Percentiles rank a stretch among this genome's conserved stretches.
These are phyloP conservation scores for Ogataea corticis DNA, from an alignment of 805 yeast genomes.

Conservation along the genomic window DNA sequence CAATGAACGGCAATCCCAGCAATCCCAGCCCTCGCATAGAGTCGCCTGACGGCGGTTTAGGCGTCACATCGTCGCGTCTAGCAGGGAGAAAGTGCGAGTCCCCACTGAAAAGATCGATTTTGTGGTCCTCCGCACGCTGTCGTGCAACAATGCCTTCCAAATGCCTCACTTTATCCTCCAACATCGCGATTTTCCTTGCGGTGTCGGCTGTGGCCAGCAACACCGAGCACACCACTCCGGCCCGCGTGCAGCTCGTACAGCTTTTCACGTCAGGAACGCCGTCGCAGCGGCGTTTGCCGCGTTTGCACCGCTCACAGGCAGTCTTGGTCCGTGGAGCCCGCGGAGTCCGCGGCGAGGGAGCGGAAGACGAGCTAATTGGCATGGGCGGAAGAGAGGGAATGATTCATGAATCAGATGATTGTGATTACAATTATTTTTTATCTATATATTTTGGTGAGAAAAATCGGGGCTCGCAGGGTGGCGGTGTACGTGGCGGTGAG, in stretches of 20 bases:
- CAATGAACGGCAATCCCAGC: conserved; percentile 16
- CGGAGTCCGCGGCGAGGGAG: no score
- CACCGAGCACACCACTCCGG: conserved; percentile 20
- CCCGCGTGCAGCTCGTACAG: conserved; percentile 17
- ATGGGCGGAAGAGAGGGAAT: no score
- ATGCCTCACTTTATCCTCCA: conserved; percentile 21
- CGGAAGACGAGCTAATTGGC: no score
- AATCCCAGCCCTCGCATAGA: no score
- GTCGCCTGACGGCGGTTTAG: no score
- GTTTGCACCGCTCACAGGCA: conserved; percentile 26
- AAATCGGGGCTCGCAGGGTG: no score
- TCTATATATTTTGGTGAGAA: no score
- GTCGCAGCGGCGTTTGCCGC: conserved; percentile 25
- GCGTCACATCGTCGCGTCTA: not conserved
- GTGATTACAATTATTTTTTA: no score
- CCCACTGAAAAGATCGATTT: not conserved
- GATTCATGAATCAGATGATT: no score
- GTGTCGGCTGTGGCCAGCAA: conserved; percentile 11
- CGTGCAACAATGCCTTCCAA: conserved; percentile 12
- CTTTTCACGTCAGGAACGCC: conserved; percentile 23
- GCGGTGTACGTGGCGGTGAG: no score
- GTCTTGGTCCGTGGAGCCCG: conserved; percentile 7
- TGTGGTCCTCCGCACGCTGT: not conserved
- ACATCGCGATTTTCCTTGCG: conserved; percentile 14
- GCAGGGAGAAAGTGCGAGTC: not conserved